phyloP scores from a whole-genome alignment of 108 stramenopile species.

The Cyclotella choctawhatcheeana region DNA sequence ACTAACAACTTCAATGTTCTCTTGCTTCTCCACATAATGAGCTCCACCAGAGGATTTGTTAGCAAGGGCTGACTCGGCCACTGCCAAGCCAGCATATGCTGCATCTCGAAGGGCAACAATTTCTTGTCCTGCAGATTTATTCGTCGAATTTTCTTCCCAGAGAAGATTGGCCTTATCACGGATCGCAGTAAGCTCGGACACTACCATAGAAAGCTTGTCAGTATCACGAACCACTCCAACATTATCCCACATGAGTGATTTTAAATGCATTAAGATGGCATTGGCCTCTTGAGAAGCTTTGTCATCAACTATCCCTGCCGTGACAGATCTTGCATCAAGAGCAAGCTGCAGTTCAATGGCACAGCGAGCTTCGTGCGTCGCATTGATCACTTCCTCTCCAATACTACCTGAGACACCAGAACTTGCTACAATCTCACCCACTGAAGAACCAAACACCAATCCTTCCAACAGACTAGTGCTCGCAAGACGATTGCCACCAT shows the following conservation, averaged over 20 bases:
- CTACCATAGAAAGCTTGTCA: slow-evolving; percentile 65
- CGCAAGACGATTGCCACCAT: slow-evolving; percentile 94
- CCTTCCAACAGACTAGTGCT: slow-evolving; percentile 95
- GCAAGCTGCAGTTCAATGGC: slow-evolving; percentile 20
- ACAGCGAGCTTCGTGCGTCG: slow-evolving; percentile 6
- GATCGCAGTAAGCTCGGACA: slow-evolving; percentile 65
- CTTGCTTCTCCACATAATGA: slow-evolving; percentile 65
- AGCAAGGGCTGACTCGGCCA: slow-evolving; percentile 68
- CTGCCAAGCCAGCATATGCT: slow-evolving; percentile 71
- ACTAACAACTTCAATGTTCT: slow-evolving; percentile 11
- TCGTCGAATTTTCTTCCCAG: slow-evolving; percentile 30
- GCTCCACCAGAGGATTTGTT: slow-evolving; percentile 77
- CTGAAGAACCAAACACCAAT: slow-evolving; percentile 90
- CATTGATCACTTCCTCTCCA: slow-evolving; percentile 16
- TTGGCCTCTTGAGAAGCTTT: slow-evolving; percentile 45
- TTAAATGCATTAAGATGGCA: slow-evolving; percentile 60
- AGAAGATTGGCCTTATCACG: slow-evolving; percentile 62
- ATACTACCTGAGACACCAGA: slow-evolving; percentile 32
- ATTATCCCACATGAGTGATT: slow-evolving; percentile 90
- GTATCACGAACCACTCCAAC: slow-evolving; percentile 90
- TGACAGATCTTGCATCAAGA: not conserved
- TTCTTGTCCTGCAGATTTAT: slow-evolving; percentile 50
- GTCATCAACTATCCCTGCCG: not conserved
- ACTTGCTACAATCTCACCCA: slow-evolving; percentile 80
- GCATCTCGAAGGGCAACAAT: slow-evolving; percentile 83